These are phyloP conservation scores for Ziziphus jujuba DNA, from an alignment of 306 rosid genomes.

Conservation along the genomic window DNA sequence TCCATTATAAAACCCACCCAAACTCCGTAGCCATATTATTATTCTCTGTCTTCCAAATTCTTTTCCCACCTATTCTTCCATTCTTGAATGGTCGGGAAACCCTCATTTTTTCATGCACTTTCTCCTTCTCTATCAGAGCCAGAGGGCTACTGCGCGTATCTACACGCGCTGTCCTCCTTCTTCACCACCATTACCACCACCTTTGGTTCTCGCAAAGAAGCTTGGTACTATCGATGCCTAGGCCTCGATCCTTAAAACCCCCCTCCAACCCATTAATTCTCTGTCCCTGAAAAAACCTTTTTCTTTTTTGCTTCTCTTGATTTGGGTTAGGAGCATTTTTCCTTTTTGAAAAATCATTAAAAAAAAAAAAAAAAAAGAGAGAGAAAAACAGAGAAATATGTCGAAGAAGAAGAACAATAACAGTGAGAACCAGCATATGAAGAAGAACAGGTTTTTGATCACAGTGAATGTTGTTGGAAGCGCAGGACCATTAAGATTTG, in stretches of 20 bases:
- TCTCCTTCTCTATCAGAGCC: conserved; percentile 4
- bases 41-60: background rate
- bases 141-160: conserved; percentile 12
- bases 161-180: conserved; percentile 9
- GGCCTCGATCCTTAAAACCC: conserved; percentile 14
- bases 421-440: background rate
- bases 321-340: background rate
- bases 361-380: background rate
- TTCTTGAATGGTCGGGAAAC: background rate
- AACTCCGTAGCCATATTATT: too few relatives aligned
- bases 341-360: background rate
- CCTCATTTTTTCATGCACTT: conserved; percentile 17
- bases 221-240: conserved; percentile 18
- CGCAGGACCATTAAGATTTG: conserved; percentile 36
- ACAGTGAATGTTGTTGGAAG: conserved; percentile 35
- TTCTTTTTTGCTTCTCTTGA: background rate
- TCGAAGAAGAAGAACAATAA: conserved; percentile 23
- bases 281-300: background rate
- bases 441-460: conserved; percentile 28
- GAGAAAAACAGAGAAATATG: conserved; percentile 20
- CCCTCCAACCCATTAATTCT: background rate
- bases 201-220: conserved; percentile 8
- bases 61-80: too few relatives aligned
- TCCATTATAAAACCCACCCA: background rate
- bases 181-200: background rate